A percentile compares a stretch with the other conserved stretches of the same genome.
These are phyloP conservation scores for Cystoderma amianthinum DNA, from an alignment of 768 basidiomycete species.

Conservation along the genomic window DNA sequence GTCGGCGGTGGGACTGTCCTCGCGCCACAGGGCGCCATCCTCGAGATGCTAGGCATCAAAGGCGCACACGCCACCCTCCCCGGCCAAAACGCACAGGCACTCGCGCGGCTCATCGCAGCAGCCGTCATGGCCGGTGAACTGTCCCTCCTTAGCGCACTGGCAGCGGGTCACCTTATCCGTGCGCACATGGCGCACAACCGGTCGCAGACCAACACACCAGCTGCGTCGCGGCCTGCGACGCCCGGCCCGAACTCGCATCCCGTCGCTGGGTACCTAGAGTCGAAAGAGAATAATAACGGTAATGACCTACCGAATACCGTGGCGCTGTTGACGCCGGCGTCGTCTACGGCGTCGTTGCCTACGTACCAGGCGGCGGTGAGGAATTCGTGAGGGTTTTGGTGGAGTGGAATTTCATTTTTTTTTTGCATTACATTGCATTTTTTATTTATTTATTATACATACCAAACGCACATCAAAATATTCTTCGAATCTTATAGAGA, in stretches of 20 bases:
- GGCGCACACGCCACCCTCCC: slow-evolving; percentile 86
- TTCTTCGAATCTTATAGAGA: no score
- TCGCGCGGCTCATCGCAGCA: slow-evolving; percentile 86
- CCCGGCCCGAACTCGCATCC: slow-evolving; percentile 31
- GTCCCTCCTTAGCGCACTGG: slow-evolving; percentile 85
- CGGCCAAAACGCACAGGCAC: slow-evolving; percentile 81
- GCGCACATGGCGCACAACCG: slow-evolving; percentile 94
- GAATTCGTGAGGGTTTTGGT: neutral
- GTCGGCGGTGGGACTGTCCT: slow-evolving; percentile 96
- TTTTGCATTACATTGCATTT: no score
- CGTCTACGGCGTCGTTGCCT: slow-evolving; percentile 32
- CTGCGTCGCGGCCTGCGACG: slow-evolving; percentile 51
- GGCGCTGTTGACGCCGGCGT: slow-evolving; percentile 20
- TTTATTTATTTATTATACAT: no score
- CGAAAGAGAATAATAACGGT: slow-evolving; percentile 4
- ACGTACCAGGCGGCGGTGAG: slow-evolving; percentile 22
- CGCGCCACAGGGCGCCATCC: slow-evolving; percentile 80
- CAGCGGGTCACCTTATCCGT: slow-evolving; percentile 90
- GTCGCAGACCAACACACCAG: slow-evolving; percentile 75
- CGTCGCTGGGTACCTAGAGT: slow-evolving; percentile 3
- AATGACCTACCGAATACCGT: slow-evolving; percentile 6
- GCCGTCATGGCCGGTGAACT: slow-evolving; percentile 98
- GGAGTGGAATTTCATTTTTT: no score
- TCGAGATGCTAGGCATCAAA: slow-evolving; percentile 89
- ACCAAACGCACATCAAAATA: no score